These are phyloP conservation scores for Cornus kousa DNA, from an alignment of 148 eudicot genomes.

Conservation along the genomic window DNA sequence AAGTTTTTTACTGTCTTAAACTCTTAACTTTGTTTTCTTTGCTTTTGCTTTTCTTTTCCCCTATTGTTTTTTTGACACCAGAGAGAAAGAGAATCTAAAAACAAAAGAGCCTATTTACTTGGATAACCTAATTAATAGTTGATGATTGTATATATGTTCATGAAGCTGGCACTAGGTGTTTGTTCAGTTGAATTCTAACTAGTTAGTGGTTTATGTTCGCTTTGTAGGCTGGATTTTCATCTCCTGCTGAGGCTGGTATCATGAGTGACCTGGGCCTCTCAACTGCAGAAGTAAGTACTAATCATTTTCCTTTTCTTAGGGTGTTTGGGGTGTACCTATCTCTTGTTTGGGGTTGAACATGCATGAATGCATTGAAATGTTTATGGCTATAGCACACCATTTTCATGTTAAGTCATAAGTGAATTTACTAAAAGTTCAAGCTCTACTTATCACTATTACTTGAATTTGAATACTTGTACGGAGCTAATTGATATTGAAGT, in stretches of 20 bases:
- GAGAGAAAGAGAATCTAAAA: too few relatives aligned
- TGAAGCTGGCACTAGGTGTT: background rate
- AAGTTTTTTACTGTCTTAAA: too few relatives aligned
- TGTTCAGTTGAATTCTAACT: background rate
- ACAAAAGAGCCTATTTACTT: background rate
- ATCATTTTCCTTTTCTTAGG: background rate
- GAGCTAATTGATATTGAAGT: too few relatives aligned
- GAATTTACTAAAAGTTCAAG: too few relatives aligned
- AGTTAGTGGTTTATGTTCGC: background rate
- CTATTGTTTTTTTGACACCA: background rate
- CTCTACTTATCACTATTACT: too few relatives aligned
- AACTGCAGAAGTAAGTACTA: slow-evolving; percentile 1
- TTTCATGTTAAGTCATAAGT: too few relatives aligned
- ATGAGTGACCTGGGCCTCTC: slow-evolving; percentile 7
- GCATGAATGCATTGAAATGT: too few relatives aligned
- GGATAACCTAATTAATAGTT: background rate
- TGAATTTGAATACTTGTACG: too few relatives aligned
- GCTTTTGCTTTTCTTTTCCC: too few relatives aligned
- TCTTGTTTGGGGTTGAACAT: too few relatives aligned
- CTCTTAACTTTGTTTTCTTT: too few relatives aligned
- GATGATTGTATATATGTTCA: background rate
- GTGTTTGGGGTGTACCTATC: background rate
- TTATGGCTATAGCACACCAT: too few relatives aligned
- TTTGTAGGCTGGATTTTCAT: slow-evolving; percentile 10
- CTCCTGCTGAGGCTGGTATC: slow-evolving; percentile 4